phyloP scores from a whole-genome alignment of 306 rosid species.

The Urtica urens region DNA sequence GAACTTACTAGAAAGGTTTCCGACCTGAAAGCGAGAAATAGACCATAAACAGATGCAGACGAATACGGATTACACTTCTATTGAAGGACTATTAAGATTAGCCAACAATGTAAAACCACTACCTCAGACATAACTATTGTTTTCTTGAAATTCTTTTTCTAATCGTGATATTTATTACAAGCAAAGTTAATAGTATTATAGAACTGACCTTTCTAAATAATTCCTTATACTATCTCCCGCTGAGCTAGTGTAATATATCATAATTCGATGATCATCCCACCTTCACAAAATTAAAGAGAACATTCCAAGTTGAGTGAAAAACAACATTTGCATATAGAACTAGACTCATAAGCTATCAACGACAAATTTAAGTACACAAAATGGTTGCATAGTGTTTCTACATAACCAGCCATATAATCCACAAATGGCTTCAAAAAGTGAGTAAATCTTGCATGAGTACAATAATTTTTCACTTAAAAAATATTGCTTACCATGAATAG shows the following conservation, averaged over 20 bases:
- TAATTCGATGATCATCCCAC: conserved; percentile 91
- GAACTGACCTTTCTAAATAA: conserved; percentile 88
- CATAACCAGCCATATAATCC: conserved; percentile 5
- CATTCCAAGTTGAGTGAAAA: conserved; percentile 24
- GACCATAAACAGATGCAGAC: conserved; percentile 16
- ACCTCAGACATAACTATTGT: too few relatives aligned
- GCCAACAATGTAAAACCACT: too few relatives aligned
- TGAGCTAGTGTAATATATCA: conserved; percentile 97
- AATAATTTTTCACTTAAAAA: conserved; percentile 15
- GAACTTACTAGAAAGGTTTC: conserved; percentile 95
- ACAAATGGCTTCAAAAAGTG: conserved; percentile 12
- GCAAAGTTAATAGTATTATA: conserved; percentile 17
- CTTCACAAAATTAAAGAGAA: conserved; percentile 43
- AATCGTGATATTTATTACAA: too few relatives aligned
- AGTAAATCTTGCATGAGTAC: conserved; percentile 12
- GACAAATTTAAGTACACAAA: conserved; percentile 7
- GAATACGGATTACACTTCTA: conserved; percentile 4
- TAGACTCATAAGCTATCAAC: conserved; percentile 8
- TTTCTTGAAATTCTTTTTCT: too few relatives aligned
- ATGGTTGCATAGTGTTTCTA: conserved; percentile 2
- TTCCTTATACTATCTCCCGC: conserved; percentile 99
- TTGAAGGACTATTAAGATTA: too few relatives aligned
- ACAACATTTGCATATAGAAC: conserved; percentile 13
- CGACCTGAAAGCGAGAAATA: conserved; percentile 51
- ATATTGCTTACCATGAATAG: conserved; percentile 73